A percentile compares a stretch with the other conserved stretches of the same genome.
phyloP scores from a whole-genome alignment of 352 stramenopile species.

The Pythium aquatile region DNA sequence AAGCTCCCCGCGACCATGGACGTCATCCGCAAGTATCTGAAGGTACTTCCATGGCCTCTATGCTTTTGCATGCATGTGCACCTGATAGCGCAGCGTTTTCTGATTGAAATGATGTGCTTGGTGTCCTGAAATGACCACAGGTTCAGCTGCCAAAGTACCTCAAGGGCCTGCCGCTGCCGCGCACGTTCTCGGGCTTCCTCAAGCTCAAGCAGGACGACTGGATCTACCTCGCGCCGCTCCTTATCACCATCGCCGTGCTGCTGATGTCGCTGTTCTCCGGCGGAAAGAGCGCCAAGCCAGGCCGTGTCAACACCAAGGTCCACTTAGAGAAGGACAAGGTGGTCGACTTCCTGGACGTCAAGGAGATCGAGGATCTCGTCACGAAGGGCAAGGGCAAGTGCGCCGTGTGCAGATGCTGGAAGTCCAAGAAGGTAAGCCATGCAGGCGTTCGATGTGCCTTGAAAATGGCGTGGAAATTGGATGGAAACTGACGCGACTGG shows the following conservation, averaged over 20 bases:
- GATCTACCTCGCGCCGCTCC: conserved; percentile 79
- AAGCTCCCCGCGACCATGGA: conserved; percentile 42
- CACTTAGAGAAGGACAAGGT: conserved; percentile 84
- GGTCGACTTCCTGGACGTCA: conserved; percentile 59
- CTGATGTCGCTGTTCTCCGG: conserved; percentile 63
- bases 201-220: conserved; percentile 87
- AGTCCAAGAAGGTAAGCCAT: conserved; percentile 72
- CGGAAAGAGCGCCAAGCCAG: conserved; percentile 53
- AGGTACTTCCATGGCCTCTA: conserved; percentile 31
- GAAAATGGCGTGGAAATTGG: background rate
- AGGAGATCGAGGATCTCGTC: conserved; percentile 78
- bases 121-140: conserved; percentile 21
- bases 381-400: conserved; percentile 79
- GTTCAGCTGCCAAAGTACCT: conserved; percentile 78
- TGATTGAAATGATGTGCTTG: conserved; percentile 12
- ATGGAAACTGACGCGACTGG: background rate
- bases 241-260: conserved; percentile 73
- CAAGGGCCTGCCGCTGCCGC: conserved; percentile 75
- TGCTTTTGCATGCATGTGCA: background rate
- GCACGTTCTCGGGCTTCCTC: conserved; percentile 77
- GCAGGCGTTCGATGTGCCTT: background rate
- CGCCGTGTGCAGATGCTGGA: conserved; percentile 83
- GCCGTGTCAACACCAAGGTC: conserved; percentile 65
- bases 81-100: conserved; percentile 1
- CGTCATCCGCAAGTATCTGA: conserved; percentile 78